Conservation (phyloP, 768 basidiomycete genomes). For the Boletus sp. region DNA sequence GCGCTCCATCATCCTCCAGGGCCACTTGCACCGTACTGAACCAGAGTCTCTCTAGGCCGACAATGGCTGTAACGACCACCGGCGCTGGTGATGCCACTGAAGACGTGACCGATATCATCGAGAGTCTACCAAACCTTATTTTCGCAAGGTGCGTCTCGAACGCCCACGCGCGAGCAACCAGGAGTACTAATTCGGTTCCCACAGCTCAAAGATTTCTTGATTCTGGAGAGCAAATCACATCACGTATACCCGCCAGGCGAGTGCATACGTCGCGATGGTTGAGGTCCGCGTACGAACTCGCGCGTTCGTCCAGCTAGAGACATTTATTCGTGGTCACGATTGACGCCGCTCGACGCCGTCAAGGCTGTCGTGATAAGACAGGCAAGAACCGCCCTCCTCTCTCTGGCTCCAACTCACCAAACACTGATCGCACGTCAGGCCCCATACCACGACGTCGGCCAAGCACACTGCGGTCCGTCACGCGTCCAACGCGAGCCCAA, state of each 20-base stretch:
- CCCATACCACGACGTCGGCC: slow-evolving; percentile 67
- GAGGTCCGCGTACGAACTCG: background rate
- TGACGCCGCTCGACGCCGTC: slow-evolving; percentile 64
- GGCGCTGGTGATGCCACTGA: background rate
- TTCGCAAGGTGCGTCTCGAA: slow-evolving; percentile 40
- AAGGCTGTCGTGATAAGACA: slow-evolving; percentile 74
- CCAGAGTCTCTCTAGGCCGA: slow-evolving; percentile 14
- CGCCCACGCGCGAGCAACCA: background rate
- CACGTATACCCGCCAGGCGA: slow-evolving; percentile 49
- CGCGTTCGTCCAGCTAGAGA: slow-evolving; percentile 50
- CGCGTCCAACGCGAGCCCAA: background rate
- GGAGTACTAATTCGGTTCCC: background rate
- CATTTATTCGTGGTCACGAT: slow-evolving; percentile 79
- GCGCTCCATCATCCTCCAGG: background rate
- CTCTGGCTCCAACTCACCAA: background rate
- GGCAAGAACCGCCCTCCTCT: slow-evolving; percentile 27
- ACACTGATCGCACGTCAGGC: slow-evolving; percentile 39
- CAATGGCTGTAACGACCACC: slow-evolving; percentile 3
- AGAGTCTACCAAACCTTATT: slow-evolving; percentile 52
- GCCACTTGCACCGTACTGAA: background rate
- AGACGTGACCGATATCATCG: slow-evolving; percentile 9
- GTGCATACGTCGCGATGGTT: background rate
- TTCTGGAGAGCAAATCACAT: slow-evolving; percentile 44
- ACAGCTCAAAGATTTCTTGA: slow-evolving; percentile 58
- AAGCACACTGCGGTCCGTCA: slow-evolving; percentile 63